Evolutionary conservation across 2,329 filamentous ascomycete species (phyloP).

Genomic region (Penicillium sp.): DNA sequence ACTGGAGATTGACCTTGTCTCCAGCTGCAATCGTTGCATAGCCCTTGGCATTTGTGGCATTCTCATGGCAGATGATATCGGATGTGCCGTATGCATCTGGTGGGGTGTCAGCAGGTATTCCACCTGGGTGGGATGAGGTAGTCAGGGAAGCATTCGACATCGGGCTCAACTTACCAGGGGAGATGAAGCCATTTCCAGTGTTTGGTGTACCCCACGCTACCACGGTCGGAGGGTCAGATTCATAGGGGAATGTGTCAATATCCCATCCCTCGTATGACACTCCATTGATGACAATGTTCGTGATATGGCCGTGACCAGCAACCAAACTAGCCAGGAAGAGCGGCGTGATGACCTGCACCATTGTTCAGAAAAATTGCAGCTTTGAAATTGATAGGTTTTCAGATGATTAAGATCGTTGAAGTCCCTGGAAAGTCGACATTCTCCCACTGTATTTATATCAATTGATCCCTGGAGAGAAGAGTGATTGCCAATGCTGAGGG

Average conservation of each 20-base stretch:
- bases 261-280: constrained; percentile 43
- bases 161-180: constrained; percentile 26
- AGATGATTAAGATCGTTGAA: background rate
- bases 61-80: constrained; percentile 63
- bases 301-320: constrained; percentile 34
- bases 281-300: constrained; percentile 37
- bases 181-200: constrained; percentile 55
- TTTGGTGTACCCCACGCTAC: constrained; percentile 57
- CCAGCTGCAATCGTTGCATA: constrained; percentile 60
- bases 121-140: background rate
- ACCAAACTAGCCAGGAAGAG: constrained; percentile 34
- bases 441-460: background rate
- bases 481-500: background rate
- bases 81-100: constrained; percentile 43
- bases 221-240: constrained; percentile 35
- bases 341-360: constrained; percentile 7
- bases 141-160: background rate
- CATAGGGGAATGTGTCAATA: constrained; percentile 29
- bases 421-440: background rate
- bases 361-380: background rate
- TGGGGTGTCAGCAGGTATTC: background rate
- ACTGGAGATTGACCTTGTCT: constrained; percentile 57
- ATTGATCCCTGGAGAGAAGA: background rate
- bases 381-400: background rate
- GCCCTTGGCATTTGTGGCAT: constrained; percentile 50